Evolutionary conservation across 495 filamentous ascomycete genomes (phyloP).

Genomic region (Penicillium cosmopolitanum): DNA sequence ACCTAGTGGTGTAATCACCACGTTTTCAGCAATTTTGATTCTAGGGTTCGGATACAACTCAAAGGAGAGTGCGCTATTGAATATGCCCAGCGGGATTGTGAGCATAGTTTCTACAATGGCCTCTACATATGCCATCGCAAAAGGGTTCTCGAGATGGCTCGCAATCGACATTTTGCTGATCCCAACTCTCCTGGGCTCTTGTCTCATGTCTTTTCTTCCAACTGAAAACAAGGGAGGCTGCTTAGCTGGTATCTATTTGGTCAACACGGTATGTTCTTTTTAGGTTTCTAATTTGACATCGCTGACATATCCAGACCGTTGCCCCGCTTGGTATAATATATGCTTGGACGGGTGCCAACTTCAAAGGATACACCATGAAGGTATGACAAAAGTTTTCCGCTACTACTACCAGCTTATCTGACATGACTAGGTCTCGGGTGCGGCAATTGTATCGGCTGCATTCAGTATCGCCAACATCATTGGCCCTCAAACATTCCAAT

Average conservation of each 20-base stretch:
- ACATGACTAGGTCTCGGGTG: slow-evolving; percentile 25
- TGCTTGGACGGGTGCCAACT: slow-evolving; percentile 49
- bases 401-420: neutral
- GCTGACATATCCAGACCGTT: slow-evolving; percentile 27
- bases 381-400: slow-evolving; percentile 20
- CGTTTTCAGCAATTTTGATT: slow-evolving; percentile 53
- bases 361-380: slow-evolving; percentile 48
- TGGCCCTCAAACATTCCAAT: slow-evolving; percentile 61
- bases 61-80: slow-evolving; percentile 57
- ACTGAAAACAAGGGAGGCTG: slow-evolving; percentile 46
- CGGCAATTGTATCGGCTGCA: slow-evolving; percentile 43
- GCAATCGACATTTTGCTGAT: slow-evolving; percentile 43
- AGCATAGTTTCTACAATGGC: slow-evolving; percentile 57
- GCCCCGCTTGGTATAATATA: slow-evolving; percentile 45
- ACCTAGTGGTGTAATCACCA: slow-evolving; percentile 55
- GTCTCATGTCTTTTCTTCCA: slow-evolving; percentile 60
- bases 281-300: neutral
- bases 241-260: slow-evolving; percentile 66
- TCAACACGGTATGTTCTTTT: slow-evolving; percentile 48
- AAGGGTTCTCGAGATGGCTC: slow-evolving; percentile 49
- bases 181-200: slow-evolving; percentile 54
- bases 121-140: slow-evolving; percentile 46
- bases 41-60: slow-evolving; percentile 48
- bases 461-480: slow-evolving; percentile 62
- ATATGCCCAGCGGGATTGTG: slow-evolving; percentile 64